Base-by-base conservation (phyloP, 176 grass and related monocot species). In the Eleusine coracana region DNA sequence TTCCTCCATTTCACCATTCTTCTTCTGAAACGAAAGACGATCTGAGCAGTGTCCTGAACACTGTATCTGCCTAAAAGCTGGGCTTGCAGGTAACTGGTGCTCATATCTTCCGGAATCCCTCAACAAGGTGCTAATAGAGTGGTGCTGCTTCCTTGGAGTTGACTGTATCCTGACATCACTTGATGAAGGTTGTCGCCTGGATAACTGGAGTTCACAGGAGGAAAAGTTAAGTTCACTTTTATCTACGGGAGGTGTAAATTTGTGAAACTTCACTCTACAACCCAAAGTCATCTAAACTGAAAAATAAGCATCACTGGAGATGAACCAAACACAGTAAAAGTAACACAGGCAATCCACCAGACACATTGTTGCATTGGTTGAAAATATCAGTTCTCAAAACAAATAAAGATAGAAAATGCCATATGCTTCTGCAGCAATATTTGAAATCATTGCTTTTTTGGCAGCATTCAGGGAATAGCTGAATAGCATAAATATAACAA, bases 81-180 rank as follows among this genome's bases (percentile, higher is more conserved):
- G 68, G 52, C 81, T 90, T 84, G 54, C 49, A 16, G 68, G 59
- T 83, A 60, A 40, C 34, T 44, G 75, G 14, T 5, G 68, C 28
- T 31, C 7, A 36, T 74, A 61, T 86, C 50, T 73, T 86, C 86
- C 80, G 68, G 88, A 82, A 73, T 86, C 79, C 13, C 78, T 86
- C 59, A 56, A 82, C 59, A 56, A 82, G 11, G 61, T 73, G 78
- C 34, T 62, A 67, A 28, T 68, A 78, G 75, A 45, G 6, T 71
- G 75, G 64, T 67, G 56, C 66, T 75, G 81, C 90, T 80, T 92
- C 74, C 75, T 83, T 83, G 87, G 90, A 66, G 83, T 89, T 29
- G 86, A 92, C 5, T 76, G 50, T 49, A 73, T 73, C 73, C 68
- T 73, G 56, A 78, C 14, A 25, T 90, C 73, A 73, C 44, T 28